Base-by-base conservation (phyloP, 352 stramenopile genomes). In the Achlya hypogyna region DNA sequence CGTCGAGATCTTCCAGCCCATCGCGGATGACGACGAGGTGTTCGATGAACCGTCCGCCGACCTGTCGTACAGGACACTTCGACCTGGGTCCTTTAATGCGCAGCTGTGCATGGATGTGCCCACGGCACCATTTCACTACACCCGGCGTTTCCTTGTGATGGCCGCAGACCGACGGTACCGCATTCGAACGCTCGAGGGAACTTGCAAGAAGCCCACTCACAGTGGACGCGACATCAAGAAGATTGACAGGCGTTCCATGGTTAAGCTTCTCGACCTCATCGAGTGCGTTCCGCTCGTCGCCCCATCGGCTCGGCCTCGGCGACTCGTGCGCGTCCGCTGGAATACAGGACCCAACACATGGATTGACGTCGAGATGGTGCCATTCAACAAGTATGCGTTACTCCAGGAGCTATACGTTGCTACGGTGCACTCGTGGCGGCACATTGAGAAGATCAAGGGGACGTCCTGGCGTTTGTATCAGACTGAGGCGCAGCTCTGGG, bases 181-280 rank as follows among this genome's bases (percentile, higher is more conserved):
- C 25, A n/a, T 56, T 20, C 14, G n/a, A 20, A 67, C 60, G 6
- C 3, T 58, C 20, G 5, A 28, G 4, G 60, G 60, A 1, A 14
- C 47, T 23, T 49, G 60, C 38, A 16, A 54, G 22, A 43, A 67
- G 2, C 22, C 38, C 6, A 2, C 4, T n/a, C 60, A 42, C 22
- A 8, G 10, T 9, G 12, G 12, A 29, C 40, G 60, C 20, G 29
- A 25, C 14, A 23, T 16, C 4, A 22, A n/a, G 31, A 47, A 22
- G 32, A n/a, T 10, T 20, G n/a, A 56, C 10, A 9, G 35, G 16
- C 16, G 10, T 4, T 9, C 2, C n/a, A 67, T 67, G 60, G 20
- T 28, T 12, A 67, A 67, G 42, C 23, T 67, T 5, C 23, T 67
- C 8, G 60, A 67, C 38, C 28, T 67, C 29, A 67, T 67, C 42